Evolutionary conservation across 768 basidiomycete genomes (phyloP).

Genomic region (Boletus sp.): DNA sequence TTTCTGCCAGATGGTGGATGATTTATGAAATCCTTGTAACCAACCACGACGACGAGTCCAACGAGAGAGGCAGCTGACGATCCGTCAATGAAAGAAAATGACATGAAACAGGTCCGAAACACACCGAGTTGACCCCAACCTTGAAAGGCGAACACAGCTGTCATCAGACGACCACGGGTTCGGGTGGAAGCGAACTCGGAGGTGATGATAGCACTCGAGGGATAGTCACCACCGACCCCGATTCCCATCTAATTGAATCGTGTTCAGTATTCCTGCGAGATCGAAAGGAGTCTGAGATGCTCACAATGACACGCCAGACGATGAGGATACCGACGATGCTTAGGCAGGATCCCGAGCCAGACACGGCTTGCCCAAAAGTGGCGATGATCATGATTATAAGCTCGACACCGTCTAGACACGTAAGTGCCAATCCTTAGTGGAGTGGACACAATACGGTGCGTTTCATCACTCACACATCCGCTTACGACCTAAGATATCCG

Average conservation of each 20-base stretch:
- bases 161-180: constrained; percentile 81
- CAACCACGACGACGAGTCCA: constrained; percentile 56
- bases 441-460: background rate
- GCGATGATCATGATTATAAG: constrained; percentile 75
- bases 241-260: constrained; percentile 59
- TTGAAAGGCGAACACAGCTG: constrained; percentile 76
- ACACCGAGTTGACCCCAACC: constrained; percentile 83
- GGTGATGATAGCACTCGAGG: constrained; percentile 75
- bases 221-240: constrained; percentile 87
- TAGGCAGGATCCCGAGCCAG: constrained; percentile 59
- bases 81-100: background rate
- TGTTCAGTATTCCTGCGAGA: constrained; percentile 8
- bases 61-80: constrained; percentile 59
- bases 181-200: constrained; percentile 82
- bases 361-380: constrained; percentile 74
- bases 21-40: constrained; percentile 56
- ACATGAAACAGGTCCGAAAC: constrained; percentile 16
- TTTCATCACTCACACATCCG: constrained; percentile 58
- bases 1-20: constrained; percentile 22
- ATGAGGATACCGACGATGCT: constrained; percentile 69
- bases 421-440: background rate
- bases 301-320: constrained; percentile 73
- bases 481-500: constrained; percentile 71
- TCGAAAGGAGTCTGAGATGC: constrained; percentile 2
- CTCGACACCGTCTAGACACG: constrained; percentile 40